Evolutionary conservation across 345 rosid genomes (phyloP), one percentile per base, ranked within the genome.

Genomic region (Iberis pinnata): DNA sequence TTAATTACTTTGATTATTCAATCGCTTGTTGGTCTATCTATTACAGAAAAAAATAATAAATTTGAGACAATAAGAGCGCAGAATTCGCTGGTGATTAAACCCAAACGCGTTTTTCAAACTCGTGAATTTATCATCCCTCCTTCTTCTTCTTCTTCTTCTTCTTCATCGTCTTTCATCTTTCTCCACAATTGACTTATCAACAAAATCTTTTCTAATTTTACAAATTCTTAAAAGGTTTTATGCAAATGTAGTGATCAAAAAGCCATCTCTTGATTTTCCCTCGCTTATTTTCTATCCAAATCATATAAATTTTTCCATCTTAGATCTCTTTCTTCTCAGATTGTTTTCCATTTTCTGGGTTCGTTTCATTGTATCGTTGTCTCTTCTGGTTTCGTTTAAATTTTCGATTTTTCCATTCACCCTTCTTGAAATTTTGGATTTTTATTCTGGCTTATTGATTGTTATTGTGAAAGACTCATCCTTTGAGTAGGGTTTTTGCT

Each of bases 31-130:
- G n/a, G n/a, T n/a, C n/a, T n/a, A n/a, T n/a, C n/a, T 19, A 38
- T 0, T 64, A 55, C 36, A 14, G 48, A 31, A 19, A 48, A 31
- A 47, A 33, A 17, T 13, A 18, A 42, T 19, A 24, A 5, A 43
- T 18, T 58, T 44, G 35, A 27, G 71, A 66, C 54, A 59, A 66
- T 2, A 33, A 19, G 65, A 15, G 29, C 43, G 59, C 65, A 66
- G 52, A 37, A 17, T 19, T 38, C 64, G 64, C 19, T 57, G 46
- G 46, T 35, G 40, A 58, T 25, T 26, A 65, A 65, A 50, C 36
- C 29, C 60, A 40, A 47, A 60, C 61, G 58, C 64, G 70, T 42
- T 56, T 41, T 49, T 49, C 61, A 56, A 49, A 42, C 61, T 35
- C 36, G n/a, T 65, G 14, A 26, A 52, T 27, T 8, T 4, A n/a